Base-by-base conservation (phyloP, 108 stramenopile genomes). In the Cyclotella cryptica region DNA sequence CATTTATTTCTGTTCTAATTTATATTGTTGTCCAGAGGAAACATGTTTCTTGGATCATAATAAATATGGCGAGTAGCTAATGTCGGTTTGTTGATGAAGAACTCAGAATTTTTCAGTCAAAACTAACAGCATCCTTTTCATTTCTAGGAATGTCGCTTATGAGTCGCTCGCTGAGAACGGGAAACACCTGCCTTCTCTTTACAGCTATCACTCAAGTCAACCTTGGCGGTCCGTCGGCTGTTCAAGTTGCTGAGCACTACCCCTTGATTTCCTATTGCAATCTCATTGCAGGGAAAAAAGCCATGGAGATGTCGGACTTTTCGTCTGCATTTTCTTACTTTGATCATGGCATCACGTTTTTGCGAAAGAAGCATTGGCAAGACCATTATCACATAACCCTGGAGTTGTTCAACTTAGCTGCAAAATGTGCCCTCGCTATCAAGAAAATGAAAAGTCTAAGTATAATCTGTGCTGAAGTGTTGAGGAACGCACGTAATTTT, bases 231-330 rank as follows among this genome's bases (percentile, higher is more conserved):
- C 63, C 70, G 13, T 29, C 70, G 27, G 64, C 65, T 35, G 41
- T 72, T 1, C 0, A 59, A 30, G 55, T 65, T 66, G 0, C 57
- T 14, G 55, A 47, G 4, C 54, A 66, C 47, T 21, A 26, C 13
- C n/a, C 55, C 17, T 2, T n/a, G 22, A 66, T 72, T 3, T 52
- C 70, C 27, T 22, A 19, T 19, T 22, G 53, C 52, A 79, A 79
- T 54, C 57, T 72, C 9, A 30, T 22, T 10, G 78, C 71, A 30
- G 78, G 78, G n/a, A 71, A 59, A 40, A 79, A 58, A 15, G 69
- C 64, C n/a, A 71, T 78, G 70, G 64, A 66, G 45, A 69, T 78
- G 63, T 78, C 77, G 9, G 70, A 79, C 63, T 79, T 72, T 55
- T 30, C 64, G 13, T 61, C 43, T 40, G 78, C 78, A 8, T 72